Evolutionary conservation across 371 early-diverging fungal genomes (phyloP), one percentile per base, ranked within the genome.

Genomic region (Conidiobolus coronatus): DNA sequence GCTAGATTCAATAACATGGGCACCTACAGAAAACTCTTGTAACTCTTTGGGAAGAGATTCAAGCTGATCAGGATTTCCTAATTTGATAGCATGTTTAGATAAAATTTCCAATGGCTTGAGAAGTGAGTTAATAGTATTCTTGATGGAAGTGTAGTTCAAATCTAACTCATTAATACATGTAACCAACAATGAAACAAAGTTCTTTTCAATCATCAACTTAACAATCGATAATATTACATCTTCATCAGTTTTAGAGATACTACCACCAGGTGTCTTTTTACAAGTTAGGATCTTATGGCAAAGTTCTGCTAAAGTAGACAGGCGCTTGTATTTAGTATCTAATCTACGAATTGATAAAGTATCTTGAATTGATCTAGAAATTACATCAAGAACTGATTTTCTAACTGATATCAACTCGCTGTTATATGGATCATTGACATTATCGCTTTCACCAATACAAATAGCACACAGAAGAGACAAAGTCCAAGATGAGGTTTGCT

Each of bases 151-250:
- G 55, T 91, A 86, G 54, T 84, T 79, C 42, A 87, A 64, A 52
- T 96, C 94, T 29, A 96, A 66, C 45, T 87, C 85, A 45, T 75
- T 73, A 15, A 90, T 59, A 7, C 81, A 74, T 23, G 67, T 68
- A 3, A 88, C 84, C 41, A 96, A 55, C 0, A 79, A 59, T 34
- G 66, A 70, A 0, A 91, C 86, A 54, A 85, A 84, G 18, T 77
- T 74, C 50, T 84, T 86, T 40, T 96, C 95, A 14, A 96, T 56
- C 81, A 94, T 83, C 48, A 81, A 65, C 51, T 76, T 77, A 15
- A 80, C 81, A 36, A 88, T 65, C 38, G 62, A 64, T 52, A 68
- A 52, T 29, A 66, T 67, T 4, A 60, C 61, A 29, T 77, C 77
- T 22, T 81, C 79, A 35, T 57, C 61, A 0, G 59, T 41, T 24